A percentile compares a stretch with the other conserved stretches of the same genome.
Evolutionary conservation across 371 early-diverging fungal genomes (phyloP).

Genomic region (Rhizopus stolonifer): DNA sequence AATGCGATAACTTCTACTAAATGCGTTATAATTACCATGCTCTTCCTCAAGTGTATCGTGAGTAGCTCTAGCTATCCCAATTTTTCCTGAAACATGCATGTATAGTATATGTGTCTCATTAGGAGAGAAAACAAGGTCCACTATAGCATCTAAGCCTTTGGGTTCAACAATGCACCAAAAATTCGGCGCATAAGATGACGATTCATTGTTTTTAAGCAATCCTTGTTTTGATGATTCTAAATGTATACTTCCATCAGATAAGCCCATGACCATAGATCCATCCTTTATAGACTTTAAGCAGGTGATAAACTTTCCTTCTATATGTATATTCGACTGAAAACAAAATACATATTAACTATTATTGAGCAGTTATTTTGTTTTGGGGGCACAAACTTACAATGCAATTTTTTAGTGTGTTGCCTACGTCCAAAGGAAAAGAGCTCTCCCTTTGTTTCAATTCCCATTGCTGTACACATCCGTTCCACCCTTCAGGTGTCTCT

Average conservation of each 20-base stretch:
- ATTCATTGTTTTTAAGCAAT: neutral
- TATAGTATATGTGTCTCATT: constrained; percentile 44
- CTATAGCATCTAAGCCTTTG: constrained; percentile 26
- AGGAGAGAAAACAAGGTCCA: constrained; percentile 32
- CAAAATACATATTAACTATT: too few relatives aligned
- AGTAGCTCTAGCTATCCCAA: constrained; percentile 32
- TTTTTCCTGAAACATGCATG: constrained; percentile 27
- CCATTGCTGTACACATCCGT: constrained; percentile 20
- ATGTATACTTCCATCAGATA: constrained; percentile 47
- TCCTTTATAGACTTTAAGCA: constrained; percentile 15
- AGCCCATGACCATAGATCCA: constrained; percentile 31
- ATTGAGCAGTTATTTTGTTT: too few relatives aligned
- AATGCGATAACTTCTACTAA: neutral
- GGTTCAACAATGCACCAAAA: constrained; percentile 28
- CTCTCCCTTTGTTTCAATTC: constrained; percentile 14
- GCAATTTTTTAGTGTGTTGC: constrained; percentile 1
- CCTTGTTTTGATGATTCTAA: constrained; percentile 19
- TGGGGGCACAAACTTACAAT: constrained; percentile 6
- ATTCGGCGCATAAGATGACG: constrained; percentile 7
- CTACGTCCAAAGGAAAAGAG: constrained; percentile 12
- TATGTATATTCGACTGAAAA: constrained; percentile 11
- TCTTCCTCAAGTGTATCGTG: constrained; percentile 11
- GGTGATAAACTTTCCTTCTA: constrained; percentile 33
- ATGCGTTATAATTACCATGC: constrained; percentile 1
- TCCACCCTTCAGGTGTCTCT: constrained; percentile 5